Conservation (phyloP, 2,329 filamentous ascomycete species). For the Aspergillus phoenicis region DNA sequence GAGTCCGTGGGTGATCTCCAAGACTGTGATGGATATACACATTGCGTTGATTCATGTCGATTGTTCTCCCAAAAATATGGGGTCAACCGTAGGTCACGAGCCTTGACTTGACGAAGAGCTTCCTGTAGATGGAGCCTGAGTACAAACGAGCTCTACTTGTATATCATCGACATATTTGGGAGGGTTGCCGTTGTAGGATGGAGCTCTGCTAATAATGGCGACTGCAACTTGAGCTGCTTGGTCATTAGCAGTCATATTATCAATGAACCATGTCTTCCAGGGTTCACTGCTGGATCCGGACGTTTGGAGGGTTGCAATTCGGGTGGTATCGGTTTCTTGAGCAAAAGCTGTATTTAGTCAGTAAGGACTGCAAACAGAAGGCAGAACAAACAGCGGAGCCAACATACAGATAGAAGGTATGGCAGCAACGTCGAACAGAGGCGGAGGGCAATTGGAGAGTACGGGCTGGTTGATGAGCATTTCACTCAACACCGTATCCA, state of each 20-base stretch:
- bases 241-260: slow-evolving; percentile 34
- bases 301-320: slow-evolving; percentile 31
- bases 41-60: background rate
- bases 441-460: slow-evolving; percentile 33
- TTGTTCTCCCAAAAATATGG: background rate
- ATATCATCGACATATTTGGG: slow-evolving; percentile 33
- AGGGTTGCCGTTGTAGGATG: slow-evolving; percentile 30
- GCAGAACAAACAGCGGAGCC: background rate
- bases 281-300: slow-evolving; percentile 32
- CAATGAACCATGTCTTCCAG: slow-evolving; percentile 43
- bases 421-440: slow-evolving; percentile 35
- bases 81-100: background rate
- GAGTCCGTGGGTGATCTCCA: background rate
- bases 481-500: slow-evolving; percentile 33
- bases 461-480: slow-evolving; percentile 28
- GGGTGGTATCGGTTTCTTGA: slow-evolving; percentile 31
- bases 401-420: slow-evolving; percentile 39
- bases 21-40: background rate
- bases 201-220: slow-evolving; percentile 39
- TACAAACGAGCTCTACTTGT: slow-evolving; percentile 39
- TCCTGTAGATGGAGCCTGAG: slow-evolving; percentile 37
- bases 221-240: slow-evolving; percentile 43
- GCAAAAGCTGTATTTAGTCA: slow-evolving; percentile 31
- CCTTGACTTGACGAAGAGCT: slow-evolving; percentile 23
- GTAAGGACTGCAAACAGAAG: slow-evolving; percentile 10